Conservation (phyloP, 495 filamentous ascomycete species). For the Xylaria palmicola region DNA sequence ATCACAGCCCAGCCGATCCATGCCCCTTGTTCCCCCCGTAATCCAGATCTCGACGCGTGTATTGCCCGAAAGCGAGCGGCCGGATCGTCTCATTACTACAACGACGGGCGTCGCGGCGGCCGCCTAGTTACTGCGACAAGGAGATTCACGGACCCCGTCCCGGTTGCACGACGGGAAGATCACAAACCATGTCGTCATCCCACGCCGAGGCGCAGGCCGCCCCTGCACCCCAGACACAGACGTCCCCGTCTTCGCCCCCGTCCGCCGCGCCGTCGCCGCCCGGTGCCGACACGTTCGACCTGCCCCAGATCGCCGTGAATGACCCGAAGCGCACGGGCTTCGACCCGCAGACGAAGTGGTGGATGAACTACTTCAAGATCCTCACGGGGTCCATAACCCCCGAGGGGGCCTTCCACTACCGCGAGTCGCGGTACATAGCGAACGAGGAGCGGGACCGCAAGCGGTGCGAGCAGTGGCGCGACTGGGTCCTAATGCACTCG, state of each 20-base stretch:
- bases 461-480: slow-evolving; percentile 72
- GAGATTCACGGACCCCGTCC: too few relatives aligned
- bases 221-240: neutral
- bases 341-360: slow-evolving; percentile 61
- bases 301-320: slow-evolving; percentile 39
- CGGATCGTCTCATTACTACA: too few relatives aligned
- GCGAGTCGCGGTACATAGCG: slow-evolving; percentile 61
- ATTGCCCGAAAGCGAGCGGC: too few relatives aligned
- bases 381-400: slow-evolving; percentile 67
- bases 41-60: too few relatives aligned
- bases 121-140: neutral
- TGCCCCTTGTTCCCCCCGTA: too few relatives aligned
- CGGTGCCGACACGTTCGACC: slow-evolving; percentile 2
- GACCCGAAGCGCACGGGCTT: slow-evolving; percentile 58
- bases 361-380: slow-evolving; percentile 77
- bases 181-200: slow-evolving; percentile 23
- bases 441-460: slow-evolving; percentile 71
- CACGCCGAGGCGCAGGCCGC: slow-evolving; percentile 11
- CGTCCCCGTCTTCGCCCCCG: slow-evolving; percentile 7
- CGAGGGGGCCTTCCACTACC: slow-evolving; percentile 68
- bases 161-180: neutral
- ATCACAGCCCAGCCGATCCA: too few relatives aligned
- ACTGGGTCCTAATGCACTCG: slow-evolving; percentile 77
- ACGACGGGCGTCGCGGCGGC: too few relatives aligned
- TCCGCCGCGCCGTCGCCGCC: slow-evolving; percentile 9